phyloP scores from a whole-genome alignment of 23 red algal species.

The Gracilaria domingensis region DNA sequence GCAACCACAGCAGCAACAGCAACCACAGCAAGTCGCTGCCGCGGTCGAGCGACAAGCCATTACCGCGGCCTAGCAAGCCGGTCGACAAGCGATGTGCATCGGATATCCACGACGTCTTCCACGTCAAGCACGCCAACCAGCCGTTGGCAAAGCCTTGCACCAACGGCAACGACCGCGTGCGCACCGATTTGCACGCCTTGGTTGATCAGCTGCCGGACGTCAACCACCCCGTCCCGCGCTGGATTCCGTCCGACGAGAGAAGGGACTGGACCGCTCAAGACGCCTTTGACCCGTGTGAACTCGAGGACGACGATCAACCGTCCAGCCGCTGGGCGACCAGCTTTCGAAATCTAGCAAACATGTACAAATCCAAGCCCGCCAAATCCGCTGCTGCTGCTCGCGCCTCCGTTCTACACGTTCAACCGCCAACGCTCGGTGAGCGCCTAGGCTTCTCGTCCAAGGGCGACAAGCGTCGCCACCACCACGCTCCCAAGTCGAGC shows the following conservation, averaged over 20 bases:
- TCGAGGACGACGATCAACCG: neutral
- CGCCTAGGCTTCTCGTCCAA: neutral
- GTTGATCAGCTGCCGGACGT: neutral
- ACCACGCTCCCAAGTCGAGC: neutral
- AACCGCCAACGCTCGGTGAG: slow-evolving; percentile 23
- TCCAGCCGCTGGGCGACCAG: slow-evolving; percentile 22
- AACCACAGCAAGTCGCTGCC: neutral
- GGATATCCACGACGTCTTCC: slow-evolving; percentile 30
- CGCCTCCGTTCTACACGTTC: slow-evolving; percentile 4
- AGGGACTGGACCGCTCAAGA: neutral
- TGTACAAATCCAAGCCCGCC: neutral
- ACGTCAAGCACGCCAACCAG: neutral
- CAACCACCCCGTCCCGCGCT: neutral
- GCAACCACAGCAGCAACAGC: no score
- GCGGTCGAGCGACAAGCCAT: neutral
- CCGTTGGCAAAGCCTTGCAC: neutral
- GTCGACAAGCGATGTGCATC: slow-evolving; percentile 38
- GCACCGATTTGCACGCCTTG: slow-evolving; percentile 4
- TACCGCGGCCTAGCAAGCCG: neutral
- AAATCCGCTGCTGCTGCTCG: neutral
- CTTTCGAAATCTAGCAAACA: neutral
- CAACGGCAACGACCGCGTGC: neutral
- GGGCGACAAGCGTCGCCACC: neutral
- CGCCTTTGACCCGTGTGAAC: neutral
- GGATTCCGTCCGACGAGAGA: slow-evolving; percentile 28